A percentile compares a stretch with the other conserved stretches of the same genome.
Conservation (phyloP, 345 rosid species). For the Fremontodendron californicum region DNA sequence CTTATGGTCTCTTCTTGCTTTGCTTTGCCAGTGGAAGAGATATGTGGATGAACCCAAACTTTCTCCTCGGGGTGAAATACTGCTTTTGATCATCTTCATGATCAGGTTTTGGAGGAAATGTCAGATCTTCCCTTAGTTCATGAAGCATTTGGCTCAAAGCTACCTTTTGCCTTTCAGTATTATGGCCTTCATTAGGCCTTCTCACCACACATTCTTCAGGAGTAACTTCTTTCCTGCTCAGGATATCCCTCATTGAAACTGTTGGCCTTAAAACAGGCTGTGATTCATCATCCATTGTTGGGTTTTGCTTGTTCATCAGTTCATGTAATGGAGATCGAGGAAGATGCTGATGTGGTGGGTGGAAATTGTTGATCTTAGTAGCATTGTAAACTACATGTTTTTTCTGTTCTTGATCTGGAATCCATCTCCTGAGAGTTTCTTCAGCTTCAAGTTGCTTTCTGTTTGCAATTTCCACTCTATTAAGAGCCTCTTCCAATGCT, state of each 20-base stretch:
- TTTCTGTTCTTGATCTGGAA: conserved; percentile 40
- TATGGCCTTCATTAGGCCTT: conserved; percentile 33
- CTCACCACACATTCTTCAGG: conserved; percentile 42
- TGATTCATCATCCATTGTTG: conserved; percentile 25
- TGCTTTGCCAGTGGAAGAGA: conserved; percentile 71
- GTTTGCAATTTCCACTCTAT: conserved; percentile 68
- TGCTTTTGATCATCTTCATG: conserved; percentile 38
- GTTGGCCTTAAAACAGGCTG: conserved; percentile 62
- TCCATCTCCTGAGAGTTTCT: conserved; percentile 69
- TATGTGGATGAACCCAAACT: conserved; percentile 84
- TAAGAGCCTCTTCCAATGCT: conserved; percentile 72
- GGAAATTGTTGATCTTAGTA: conserved; percentile 29
- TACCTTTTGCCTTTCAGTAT: conserved; percentile 49
- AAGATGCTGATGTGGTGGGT: conserved; percentile 21
- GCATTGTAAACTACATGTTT: conserved; percentile 30
- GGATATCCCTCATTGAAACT: conserved; percentile 87
- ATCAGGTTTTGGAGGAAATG: conserved; percentile 40
- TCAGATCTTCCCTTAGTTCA: conserved; percentile 61
- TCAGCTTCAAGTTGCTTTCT: conserved; percentile 74
- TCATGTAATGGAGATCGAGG: conserved; percentile 38
- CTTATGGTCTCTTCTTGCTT: conserved; percentile 56
- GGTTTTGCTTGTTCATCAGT: conserved; percentile 24
- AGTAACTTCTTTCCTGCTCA: conserved; percentile 66
- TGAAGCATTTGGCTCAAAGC: conserved; percentile 86
- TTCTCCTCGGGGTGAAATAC: conserved; percentile 56